Conservation (phyloP, 176 grass and related monocot species). For the Oryza rufipogon region DNA sequence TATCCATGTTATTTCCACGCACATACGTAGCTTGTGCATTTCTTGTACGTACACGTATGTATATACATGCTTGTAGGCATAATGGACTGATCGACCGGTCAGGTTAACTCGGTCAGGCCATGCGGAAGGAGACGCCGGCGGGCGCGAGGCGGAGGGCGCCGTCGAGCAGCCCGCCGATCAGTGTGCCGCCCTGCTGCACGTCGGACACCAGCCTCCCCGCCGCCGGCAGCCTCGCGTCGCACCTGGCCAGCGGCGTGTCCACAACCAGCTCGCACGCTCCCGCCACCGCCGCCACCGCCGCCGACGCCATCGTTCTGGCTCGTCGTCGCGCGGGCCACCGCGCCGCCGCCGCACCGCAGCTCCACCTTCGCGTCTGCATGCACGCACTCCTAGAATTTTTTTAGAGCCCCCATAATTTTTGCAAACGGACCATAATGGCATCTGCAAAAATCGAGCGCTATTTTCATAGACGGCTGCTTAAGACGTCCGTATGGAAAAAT, state of each 20-base stretch:
- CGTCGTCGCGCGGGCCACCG: conserved; percentile 47
- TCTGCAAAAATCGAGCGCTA: no score
- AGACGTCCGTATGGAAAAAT: no score
- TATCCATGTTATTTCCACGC: no score
- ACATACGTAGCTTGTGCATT: no score
- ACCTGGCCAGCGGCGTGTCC: conserved; percentile 50
- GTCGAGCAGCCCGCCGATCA: conserved; percentile 10
- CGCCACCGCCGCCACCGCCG: conserved; percentile 16
- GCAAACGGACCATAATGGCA: no score
- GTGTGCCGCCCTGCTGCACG: conserved; percentile 22
- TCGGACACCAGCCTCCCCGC: conserved; percentile 42
- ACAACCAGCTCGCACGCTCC: conserved; percentile 42
- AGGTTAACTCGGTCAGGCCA: not conserved
- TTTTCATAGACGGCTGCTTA: no score
- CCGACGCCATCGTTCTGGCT: conserved; percentile 33
- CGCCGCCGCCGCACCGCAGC: conserved; percentile 48
- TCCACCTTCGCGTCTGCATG: conserved; percentile 48
- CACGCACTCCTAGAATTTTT: no score
- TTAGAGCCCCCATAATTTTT: no score
- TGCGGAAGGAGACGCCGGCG: not conserved
- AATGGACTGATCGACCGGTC: not conserved
- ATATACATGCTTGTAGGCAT: no score
- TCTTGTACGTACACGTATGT: no score
- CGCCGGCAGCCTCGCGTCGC: conserved; percentile 48
- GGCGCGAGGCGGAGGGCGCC: not conserved